Percentiles rank a stretch among this genome's conserved stretches.
phyloP scores from a whole-genome alignment of 805 yeast genomes.

The Candida parachauliodes region DNA sequence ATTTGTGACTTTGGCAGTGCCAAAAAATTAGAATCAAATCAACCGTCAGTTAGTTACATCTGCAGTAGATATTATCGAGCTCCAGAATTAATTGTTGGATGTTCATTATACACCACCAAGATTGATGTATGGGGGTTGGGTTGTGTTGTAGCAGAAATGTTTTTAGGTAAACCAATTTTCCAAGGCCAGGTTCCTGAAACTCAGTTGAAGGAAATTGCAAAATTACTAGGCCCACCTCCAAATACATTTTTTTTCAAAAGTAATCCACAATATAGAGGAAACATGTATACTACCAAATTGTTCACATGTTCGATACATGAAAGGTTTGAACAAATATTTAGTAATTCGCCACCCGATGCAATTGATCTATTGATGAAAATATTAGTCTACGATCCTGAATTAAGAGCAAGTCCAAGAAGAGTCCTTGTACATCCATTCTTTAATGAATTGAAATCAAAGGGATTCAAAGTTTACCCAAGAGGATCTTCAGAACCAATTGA shows the following conservation, averaged over 20 bases:
- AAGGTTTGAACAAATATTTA: conserved; percentile 48
- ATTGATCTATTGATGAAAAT: conserved; percentile 78
- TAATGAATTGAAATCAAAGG: conserved; percentile 68
- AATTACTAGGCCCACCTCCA: conserved; percentile 83
- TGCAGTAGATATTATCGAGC: conserved; percentile 96
- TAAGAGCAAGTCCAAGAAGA: conserved; percentile 73
- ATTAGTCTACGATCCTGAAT: conserved; percentile 86
- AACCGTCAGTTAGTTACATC: conserved; percentile 90
- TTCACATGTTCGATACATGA: conserved; percentile 53
- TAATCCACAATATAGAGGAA: conserved; percentile 74
- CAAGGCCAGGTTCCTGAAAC: conserved; percentile 88
- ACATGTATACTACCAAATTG: conserved; percentile 63
- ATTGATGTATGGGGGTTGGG: conserved; percentile 98
- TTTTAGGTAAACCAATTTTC: conserved; percentile 89
- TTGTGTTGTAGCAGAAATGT: conserved; percentile 93
- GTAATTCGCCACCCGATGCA: conserved; percentile 77
- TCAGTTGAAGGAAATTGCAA: conserved; percentile 87
- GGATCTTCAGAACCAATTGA: conserved; percentile 39
- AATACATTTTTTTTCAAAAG: conserved; percentile 66
- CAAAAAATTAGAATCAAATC: conserved; percentile 69
- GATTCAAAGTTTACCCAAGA: conserved; percentile 53
- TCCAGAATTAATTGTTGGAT: conserved; percentile 92
- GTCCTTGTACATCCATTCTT: conserved; percentile 88
- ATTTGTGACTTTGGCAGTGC: conserved; percentile 88
- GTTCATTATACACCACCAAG: conserved; percentile 79